These are phyloP conservation scores for Phaeophleospora eucalypticola DNA, from an alignment of 2,329 filamentous ascomycete genomes.

Conservation along the genomic window DNA sequence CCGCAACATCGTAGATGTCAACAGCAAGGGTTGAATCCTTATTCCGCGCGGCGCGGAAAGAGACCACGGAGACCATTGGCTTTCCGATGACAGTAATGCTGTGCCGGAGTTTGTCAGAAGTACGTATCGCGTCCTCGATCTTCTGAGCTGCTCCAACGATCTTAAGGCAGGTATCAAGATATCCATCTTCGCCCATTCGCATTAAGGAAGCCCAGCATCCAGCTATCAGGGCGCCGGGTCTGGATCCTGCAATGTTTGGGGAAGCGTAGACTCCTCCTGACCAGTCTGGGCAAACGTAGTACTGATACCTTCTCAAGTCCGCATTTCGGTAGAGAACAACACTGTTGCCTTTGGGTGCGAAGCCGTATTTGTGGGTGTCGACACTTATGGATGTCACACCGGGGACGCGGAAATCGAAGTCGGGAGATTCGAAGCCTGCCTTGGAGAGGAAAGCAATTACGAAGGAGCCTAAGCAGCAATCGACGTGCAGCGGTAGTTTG, in stretches of 20 bases:
- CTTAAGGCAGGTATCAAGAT: slow-evolving; percentile 77
- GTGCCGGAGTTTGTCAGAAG: slow-evolving; percentile 62
- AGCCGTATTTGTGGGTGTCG: slow-evolving; percentile 98
- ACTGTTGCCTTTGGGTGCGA: slow-evolving; percentile 95
- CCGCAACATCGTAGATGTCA: slow-evolving; percentile 90
- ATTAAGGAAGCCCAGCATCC: slow-evolving; percentile 94
- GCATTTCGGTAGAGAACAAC: slow-evolving; percentile 84
- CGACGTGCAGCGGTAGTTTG: slow-evolving; percentile 85
- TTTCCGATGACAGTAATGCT: slow-evolving; percentile 79
- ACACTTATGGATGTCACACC: slow-evolving; percentile 94
- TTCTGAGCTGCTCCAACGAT: slow-evolving; percentile 86
- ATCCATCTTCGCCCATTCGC: slow-evolving; percentile 80
- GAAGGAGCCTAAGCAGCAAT: slow-evolving; percentile 96
- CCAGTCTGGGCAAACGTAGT: slow-evolving; percentile 95
- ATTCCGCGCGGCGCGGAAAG: slow-evolving; percentile 62
- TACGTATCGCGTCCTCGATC: slow-evolving; percentile 69
- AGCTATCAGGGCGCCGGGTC: slow-evolving; percentile 89
- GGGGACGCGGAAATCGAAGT: slow-evolving; percentile 89
- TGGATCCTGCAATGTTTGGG: slow-evolving; percentile 83
- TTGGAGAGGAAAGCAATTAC: slow-evolving; percentile 85
- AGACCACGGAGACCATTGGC: slow-evolving; percentile 84
- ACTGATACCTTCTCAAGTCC: slow-evolving; percentile 79
- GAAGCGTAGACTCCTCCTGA: slow-evolving; percentile 93
- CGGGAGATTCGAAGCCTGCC: slow-evolving; percentile 84
- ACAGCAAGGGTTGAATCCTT: slow-evolving; percentile 53